Evolutionary conservation across 1,284 basidiomycete species (phyloP).

Genomic region (Bondarzewia mesenterica): DNA sequence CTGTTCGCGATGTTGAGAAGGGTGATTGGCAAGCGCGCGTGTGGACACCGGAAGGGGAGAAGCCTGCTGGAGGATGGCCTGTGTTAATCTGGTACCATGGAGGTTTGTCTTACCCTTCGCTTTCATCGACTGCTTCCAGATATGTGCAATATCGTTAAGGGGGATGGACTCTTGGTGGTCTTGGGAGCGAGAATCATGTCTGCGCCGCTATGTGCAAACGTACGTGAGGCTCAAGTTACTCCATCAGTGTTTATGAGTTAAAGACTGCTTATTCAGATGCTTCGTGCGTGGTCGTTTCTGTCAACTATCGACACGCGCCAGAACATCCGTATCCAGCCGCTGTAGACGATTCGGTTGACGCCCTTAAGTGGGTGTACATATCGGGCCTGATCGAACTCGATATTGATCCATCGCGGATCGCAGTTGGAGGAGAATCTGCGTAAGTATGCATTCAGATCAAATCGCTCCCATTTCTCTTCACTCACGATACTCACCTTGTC

Average conservation of each 20-base stretch:
- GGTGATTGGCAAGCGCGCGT: slow-evolving; percentile 40
- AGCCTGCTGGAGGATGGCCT: slow-evolving; percentile 49
- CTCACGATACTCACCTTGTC: too few species aligned
- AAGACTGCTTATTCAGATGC: slow-evolving; percentile 32
- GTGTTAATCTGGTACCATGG: slow-evolving; percentile 56
- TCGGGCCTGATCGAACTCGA: slow-evolving; percentile 32
- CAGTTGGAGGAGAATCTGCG: slow-evolving; percentile 69
- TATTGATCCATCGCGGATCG: slow-evolving; percentile 35
- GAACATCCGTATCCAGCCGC: slow-evolving; percentile 70
- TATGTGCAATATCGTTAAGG: too few species aligned
- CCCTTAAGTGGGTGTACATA: slow-evolving; percentile 53
- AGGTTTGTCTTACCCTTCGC: slow-evolving; percentile 25
- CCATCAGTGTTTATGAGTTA: too few species aligned
- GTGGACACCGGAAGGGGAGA: slow-evolving; percentile 46
- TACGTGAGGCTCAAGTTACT: slow-evolving; percentile 2
- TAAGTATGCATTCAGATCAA: slow-evolving; percentile 15
- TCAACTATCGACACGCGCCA: slow-evolving; percentile 71
- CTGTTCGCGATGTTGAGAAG: slow-evolving; percentile 38
- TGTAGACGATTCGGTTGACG: slow-evolving; percentile 62
- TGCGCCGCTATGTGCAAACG: slow-evolving; percentile 50
- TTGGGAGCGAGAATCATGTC: slow-evolving; percentile 50
- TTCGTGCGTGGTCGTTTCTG: slow-evolving; percentile 49
- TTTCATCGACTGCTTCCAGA: too few species aligned
- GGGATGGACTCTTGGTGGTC: slow-evolving; percentile 64
- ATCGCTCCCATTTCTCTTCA: background rate